phyloP scores from a whole-genome alignment of 1,139 yeast species.

The Eremothecium sinecaudum region DNA sequence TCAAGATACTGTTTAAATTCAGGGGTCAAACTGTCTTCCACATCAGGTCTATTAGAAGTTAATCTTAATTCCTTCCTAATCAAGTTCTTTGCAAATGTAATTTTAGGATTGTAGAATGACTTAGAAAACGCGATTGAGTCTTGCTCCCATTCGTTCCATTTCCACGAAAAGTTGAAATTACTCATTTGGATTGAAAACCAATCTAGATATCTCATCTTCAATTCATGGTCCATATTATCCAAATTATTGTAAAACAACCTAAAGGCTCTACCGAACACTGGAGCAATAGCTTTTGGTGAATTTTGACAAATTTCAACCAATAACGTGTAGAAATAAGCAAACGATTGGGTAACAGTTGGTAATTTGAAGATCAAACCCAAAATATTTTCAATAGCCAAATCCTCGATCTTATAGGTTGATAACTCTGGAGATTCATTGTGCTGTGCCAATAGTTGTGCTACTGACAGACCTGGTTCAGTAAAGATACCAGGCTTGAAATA shows the following conservation, averaged over 20 bases:
- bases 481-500: constrained; percentile 65
- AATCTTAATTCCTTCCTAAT: constrained; percentile 77
- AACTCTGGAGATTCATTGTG: constrained; percentile 32
- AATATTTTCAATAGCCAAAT: constrained; percentile 75
- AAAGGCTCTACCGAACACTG: constrained; percentile 89
- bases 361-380: constrained; percentile 68
- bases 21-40: constrained; percentile 64
- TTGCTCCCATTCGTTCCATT: constrained; percentile 90
- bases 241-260: constrained; percentile 69
- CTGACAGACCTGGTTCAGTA: constrained; percentile 75
- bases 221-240: constrained; percentile 63
- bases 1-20: constrained; percentile 63
- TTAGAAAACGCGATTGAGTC: constrained; percentile 39
- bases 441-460: constrained; percentile 55
- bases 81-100: constrained; percentile 65
- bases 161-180: constrained; percentile 94
- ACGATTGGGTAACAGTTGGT: constrained; percentile 58
- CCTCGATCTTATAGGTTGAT: constrained; percentile 87
- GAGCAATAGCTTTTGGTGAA: constrained; percentile 87
- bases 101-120: constrained; percentile 55
- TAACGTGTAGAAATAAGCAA: constrained; percentile 77
- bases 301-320: constrained; percentile 78
- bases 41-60: constrained; percentile 56
- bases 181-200: constrained; percentile 94
- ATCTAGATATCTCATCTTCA: constrained; percentile 63